A percentile compares a stretch with the other conserved stretches of the same genome.
These are phyloP conservation scores for Roridomyces roridus DNA, from an alignment of 768 basidiomycete genomes.

Conservation along the genomic window DNA sequence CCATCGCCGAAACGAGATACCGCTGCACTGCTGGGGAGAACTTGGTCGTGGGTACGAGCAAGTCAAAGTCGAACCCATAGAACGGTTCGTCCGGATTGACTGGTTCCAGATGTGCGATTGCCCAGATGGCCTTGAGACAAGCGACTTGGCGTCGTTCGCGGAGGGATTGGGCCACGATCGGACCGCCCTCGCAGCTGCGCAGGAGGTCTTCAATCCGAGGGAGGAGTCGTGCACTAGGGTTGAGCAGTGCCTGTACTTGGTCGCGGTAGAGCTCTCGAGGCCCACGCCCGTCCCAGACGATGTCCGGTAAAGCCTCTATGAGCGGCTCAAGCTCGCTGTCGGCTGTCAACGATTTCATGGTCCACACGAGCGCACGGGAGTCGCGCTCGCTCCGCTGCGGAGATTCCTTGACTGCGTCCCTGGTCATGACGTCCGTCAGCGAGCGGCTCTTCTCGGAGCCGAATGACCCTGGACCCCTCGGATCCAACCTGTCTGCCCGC, in stretches of 20 bases:
- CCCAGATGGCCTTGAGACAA: neutral
- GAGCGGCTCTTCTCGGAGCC: neutral
- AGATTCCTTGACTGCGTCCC: neutral
- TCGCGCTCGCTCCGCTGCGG: neutral
- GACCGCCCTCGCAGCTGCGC: neutral
- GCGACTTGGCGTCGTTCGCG: neutral
- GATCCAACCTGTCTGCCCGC: too few relatives aligned
- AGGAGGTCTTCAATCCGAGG: neutral
- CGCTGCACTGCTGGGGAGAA: too few relatives aligned
- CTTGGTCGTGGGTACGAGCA: too few relatives aligned
- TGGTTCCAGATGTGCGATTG: neutral
- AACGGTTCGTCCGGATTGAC: too few relatives aligned
- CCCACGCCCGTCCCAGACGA: neutral
- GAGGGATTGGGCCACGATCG: neutral
- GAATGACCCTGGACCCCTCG: too few relatives aligned
- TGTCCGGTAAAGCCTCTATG: neutral
- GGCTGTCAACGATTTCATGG: neutral
- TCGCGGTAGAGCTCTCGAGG: too few relatives aligned
- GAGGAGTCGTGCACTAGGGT: neutral
- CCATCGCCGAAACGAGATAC: too few relatives aligned
- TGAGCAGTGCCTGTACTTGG: neutral
- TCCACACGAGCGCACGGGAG: slow-evolving; percentile 1
- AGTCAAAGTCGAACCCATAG: too few relatives aligned
- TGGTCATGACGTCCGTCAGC: neutral
- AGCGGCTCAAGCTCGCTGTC: neutral